Conservation (phyloP, 2,329 filamentous ascomycete species). For the Berkeleyomyces rouxiae region DNA sequence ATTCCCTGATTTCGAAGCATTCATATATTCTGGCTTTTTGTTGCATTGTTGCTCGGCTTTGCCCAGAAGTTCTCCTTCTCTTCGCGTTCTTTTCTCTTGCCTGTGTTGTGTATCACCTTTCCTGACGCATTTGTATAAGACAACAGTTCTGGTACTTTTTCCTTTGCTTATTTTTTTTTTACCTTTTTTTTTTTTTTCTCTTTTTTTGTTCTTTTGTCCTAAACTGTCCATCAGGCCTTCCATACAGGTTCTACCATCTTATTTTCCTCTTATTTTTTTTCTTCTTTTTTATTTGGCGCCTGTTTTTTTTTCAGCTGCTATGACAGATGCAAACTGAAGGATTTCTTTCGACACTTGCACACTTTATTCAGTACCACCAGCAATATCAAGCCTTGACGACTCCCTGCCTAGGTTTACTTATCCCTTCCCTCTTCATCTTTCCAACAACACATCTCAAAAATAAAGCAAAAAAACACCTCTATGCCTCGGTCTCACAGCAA, state of each 20-base stretch:
- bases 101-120: not conserved
- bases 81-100: not conserved
- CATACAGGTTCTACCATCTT: not conserved
- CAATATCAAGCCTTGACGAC: not conserved
- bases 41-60: not conserved
- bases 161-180: constrained; percentile 1
- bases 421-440: not conserved
- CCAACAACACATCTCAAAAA: not conserved
- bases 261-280: not conserved
- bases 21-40: not conserved
- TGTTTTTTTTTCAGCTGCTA: not conserved
- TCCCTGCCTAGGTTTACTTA: not conserved
- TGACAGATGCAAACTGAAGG: not conserved
- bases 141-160: constrained; percentile 1
- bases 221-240: not conserved
- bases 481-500: not conserved
- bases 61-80: not conserved
- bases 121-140: constrained; percentile 3
- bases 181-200: not conserved
- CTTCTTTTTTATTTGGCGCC: not conserved
- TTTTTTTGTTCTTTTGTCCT: not conserved
- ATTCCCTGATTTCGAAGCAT: not conserved
- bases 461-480: not conserved
- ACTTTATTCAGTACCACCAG: constrained; percentile 1
- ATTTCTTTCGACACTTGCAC: not conserved